A percentile compares a stretch with the other conserved stretches of the same genome.
These are phyloP conservation scores for Fusarium equiseti DNA, from an alignment of 2,329 filamentous ascomycete genomes.

Conservation along the genomic window DNA sequence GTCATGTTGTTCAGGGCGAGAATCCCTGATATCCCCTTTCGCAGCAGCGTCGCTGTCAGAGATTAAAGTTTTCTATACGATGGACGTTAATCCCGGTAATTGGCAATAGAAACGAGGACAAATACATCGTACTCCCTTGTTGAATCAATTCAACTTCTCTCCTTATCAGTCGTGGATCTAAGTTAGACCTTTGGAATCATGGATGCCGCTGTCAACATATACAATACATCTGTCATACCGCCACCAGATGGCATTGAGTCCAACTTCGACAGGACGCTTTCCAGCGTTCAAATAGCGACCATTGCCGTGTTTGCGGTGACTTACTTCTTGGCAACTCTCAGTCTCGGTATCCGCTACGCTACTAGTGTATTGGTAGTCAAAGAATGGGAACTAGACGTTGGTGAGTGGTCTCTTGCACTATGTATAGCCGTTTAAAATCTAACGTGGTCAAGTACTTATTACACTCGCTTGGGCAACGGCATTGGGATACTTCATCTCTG, in stretches of 20 bases:
- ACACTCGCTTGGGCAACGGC: not conserved
- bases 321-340: not conserved
- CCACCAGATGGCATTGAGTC: not conserved
- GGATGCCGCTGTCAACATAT: not conserved
- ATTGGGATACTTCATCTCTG: slow-evolving; percentile 5
- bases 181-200: not conserved
- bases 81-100: not conserved
- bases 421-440: not conserved
- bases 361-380: not conserved
- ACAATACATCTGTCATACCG: not conserved
- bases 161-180: not conserved
- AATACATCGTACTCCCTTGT: not conserved
- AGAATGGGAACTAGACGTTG: not conserved
- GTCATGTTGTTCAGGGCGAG: not conserved
- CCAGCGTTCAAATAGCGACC: not conserved
- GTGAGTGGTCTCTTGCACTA: not conserved
- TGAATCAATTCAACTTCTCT: not conserved
- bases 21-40: not conserved
- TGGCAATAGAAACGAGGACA: not conserved
- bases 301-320: not conserved
- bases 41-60: not conserved
- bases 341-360: slow-evolving; percentile 2
- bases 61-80: not conserved
- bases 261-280: not conserved
- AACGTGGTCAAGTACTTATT: not conserved